Evolutionary conservation across 805 yeast genomes (phyloP).

Genomic region (Starmerella sirachaensis): DNA sequence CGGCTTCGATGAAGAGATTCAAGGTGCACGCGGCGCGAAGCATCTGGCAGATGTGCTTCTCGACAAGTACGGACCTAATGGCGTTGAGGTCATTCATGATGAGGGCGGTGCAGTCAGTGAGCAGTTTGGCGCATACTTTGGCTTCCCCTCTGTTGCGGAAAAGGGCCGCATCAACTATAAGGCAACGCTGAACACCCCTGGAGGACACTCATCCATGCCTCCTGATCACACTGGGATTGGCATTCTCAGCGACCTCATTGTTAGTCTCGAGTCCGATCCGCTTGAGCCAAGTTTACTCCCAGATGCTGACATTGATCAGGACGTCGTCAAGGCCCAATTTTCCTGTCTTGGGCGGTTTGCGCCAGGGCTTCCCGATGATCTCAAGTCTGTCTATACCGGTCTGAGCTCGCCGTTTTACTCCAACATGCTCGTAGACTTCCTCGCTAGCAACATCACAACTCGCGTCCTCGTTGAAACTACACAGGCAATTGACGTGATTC

Average conservation of each 20-base stretch:
- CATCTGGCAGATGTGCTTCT: conserved; percentile 37
- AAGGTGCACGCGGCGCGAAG: conserved; percentile 54
- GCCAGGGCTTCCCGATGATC: conserved; percentile 13
- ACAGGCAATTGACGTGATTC: conserved; percentile 53
- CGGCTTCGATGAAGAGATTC: conserved; percentile 68
- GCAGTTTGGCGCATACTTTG: conserved; percentile 39
- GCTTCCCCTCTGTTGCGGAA: conserved; percentile 49
- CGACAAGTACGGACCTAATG: conserved; percentile 47
- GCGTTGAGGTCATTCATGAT: conserved; percentile 53
- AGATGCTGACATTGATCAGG: conserved; percentile 33
- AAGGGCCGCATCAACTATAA: conserved; percentile 45
- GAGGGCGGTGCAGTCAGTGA: conserved; percentile 44
- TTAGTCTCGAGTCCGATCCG: conserved; percentile 40
- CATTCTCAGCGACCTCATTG: conserved; percentile 47
- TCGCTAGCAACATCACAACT: conserved; percentile 14
- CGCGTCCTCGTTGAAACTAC: conserved; percentile 46
- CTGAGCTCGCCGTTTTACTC: conserved; percentile 11
- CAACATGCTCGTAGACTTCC: conserved; percentile 13
- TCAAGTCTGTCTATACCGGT: conserved; percentile 2
- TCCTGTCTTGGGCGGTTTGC: conserved; percentile 53
- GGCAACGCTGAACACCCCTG: conserved; percentile 46
- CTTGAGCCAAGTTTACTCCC: conserved; percentile 23
- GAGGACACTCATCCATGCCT: conserved; percentile 73
- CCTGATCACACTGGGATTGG: conserved; percentile 78
- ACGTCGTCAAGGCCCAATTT: conserved; percentile 46